Evolutionary conservation across 805 yeast species (phyloP).

Genomic region (Saturnispora diversa): DNA sequence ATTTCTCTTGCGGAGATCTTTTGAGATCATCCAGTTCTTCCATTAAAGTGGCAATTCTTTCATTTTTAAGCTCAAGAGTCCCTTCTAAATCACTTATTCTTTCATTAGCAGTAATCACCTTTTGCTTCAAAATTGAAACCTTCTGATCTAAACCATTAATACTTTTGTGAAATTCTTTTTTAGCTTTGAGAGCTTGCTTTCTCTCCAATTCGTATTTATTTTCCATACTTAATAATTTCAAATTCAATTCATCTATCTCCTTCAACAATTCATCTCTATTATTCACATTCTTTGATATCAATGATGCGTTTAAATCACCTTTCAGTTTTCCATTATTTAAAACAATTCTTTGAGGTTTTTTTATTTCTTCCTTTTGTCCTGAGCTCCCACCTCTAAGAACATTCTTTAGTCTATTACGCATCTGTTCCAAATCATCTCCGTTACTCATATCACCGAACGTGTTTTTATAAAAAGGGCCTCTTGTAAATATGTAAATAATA

Average conservation of each 20-base stretch:
- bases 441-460: not conserved
- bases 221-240: not conserved
- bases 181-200: not conserved
- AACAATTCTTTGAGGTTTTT: not conserved
- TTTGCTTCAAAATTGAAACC: not conserved
- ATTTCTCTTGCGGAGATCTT: not conserved
- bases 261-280: not conserved
- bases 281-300: not conserved
- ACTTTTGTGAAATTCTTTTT: not conserved
- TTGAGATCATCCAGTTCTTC: constrained; percentile 2
- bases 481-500: not conserved
- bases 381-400: constrained; percentile 67
- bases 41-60: constrained; percentile 7
- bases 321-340: not conserved
- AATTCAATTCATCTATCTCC: constrained; percentile 6
- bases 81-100: constrained; percentile 8
- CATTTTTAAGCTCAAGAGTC: constrained; percentile 9
- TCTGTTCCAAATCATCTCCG: constrained; percentile 3
- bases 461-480: not conserved
- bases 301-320: not conserved
- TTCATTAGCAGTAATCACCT: constrained; percentile 1
- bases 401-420: constrained; percentile 48
- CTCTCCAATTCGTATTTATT: constrained; percentile 1
- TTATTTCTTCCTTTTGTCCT: not conserved
- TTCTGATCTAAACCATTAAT: not conserved